Percentiles rank a stretch among this genome's conserved stretches.
Conservation (phyloP, 495 filamentous ascomycete species). For the Daldinia bambusicola region DNA sequence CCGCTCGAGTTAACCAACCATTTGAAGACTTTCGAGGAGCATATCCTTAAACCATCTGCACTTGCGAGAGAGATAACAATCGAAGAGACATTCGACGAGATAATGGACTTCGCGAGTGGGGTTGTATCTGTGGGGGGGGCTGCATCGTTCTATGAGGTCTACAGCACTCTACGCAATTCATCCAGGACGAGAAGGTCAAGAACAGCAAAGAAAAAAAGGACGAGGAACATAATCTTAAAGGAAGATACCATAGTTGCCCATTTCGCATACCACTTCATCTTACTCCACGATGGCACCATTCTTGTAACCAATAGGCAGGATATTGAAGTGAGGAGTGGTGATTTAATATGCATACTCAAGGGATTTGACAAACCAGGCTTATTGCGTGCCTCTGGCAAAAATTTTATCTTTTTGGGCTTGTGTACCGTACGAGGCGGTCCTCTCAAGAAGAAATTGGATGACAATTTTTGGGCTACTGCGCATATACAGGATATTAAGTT, state of each 20-base stretch:
- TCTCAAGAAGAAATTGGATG: conserved; percentile 15
- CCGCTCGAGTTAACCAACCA: neutral
- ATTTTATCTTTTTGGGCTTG: conserved; percentile 19
- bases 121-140: neutral
- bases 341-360: conserved; percentile 30
- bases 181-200: conserved; percentile 3
- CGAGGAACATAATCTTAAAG: neutral
- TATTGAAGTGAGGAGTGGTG: conserved; percentile 4
- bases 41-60: conserved; percentile 27
- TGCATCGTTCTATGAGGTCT: conserved; percentile 22
- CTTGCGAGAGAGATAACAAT: conserved; percentile 9
- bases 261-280: conserved; percentile 3
- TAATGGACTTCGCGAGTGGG: neutral
- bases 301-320: neutral
- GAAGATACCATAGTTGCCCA: conserved; percentile 8
- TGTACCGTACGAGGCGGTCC: conserved; percentile 7
- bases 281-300: conserved; percentile 27
- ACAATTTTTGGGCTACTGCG: conserved; percentile 23
- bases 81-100: conserved; percentile 13
- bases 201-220: conserved; percentile 9
- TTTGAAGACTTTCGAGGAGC: conserved; percentile 22
- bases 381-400: conserved; percentile 15
- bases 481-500: conserved; percentile 21
- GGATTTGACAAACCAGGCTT: conserved; percentile 1
- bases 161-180: conserved; percentile 10